Evolutionary conservation across 192 early-diverging fungal species (phyloP).

Genomic region (Coemansia sp.): DNA sequence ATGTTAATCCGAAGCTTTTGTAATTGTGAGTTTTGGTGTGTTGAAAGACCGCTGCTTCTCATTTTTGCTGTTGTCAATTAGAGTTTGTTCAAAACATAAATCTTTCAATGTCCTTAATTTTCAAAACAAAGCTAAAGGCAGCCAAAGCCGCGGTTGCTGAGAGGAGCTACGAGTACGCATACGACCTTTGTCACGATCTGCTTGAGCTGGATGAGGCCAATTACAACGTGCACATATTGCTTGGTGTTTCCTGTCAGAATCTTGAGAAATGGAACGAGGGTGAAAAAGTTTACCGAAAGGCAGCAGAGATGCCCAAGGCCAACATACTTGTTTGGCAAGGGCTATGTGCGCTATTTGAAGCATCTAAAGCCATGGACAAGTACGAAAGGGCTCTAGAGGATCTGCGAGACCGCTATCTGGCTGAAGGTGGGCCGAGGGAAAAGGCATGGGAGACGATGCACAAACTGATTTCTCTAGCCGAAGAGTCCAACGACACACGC

Average conservation of each 20-base stretch:
- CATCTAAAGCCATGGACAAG: conserved; percentile 15
- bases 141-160: conserved; percentile 46
- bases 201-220: conserved; percentile 46
- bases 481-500: conserved; percentile 42
- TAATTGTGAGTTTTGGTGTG: background rate
- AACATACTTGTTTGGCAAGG: conserved; percentile 71
- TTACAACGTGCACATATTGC: conserved; percentile 58
- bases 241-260: conserved; percentile 69
- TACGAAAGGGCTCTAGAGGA: conserved; percentile 28
- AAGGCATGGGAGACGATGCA: conserved; percentile 57
- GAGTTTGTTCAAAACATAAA: no score
- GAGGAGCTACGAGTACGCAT: conserved; percentile 50
- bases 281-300: conserved; percentile 58
- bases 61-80: no score
- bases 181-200: conserved; percentile 52
- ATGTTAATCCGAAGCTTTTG: no score
- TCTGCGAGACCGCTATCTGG: conserved; percentile 34
- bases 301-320: conserved; percentile 59
- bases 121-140: conserved; percentile 51
- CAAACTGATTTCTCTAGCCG: conserved; percentile 57
- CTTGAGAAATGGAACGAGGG: conserved; percentile 59
- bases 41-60: no score
- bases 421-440: conserved; percentile 39
- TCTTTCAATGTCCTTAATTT: conserved; percentile 47
- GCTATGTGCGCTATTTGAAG: conserved; percentile 63